Evolutionary conservation across 2,329 filamentous ascomycete species (phyloP).

Genomic region (Cladosporium sp.): DNA sequence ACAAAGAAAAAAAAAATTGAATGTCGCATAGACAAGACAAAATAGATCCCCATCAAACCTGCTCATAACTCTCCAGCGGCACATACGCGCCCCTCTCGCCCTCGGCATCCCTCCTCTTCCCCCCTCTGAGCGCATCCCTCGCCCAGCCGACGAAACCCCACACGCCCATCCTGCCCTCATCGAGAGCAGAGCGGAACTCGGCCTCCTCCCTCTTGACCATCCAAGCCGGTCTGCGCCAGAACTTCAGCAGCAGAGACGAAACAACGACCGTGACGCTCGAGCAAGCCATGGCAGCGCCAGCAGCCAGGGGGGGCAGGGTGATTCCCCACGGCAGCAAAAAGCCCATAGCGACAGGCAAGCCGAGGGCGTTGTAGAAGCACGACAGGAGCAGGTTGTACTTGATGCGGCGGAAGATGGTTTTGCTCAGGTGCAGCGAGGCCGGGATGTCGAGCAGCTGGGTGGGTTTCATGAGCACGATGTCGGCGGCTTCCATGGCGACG

Average conservation of each 20-base stretch:
- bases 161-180: slow-evolving; percentile 11
- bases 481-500: slow-evolving; percentile 95
- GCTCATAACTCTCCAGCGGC: slow-evolving; percentile 38
- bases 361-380: slow-evolving; percentile 86
- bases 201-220: slow-evolving; percentile 49
- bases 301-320: slow-evolving; percentile 88
- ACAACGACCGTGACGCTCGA: slow-evolving; percentile 87
- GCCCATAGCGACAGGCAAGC: slow-evolving; percentile 95
- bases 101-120: slow-evolving; percentile 34
- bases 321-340: slow-evolving; percentile 86
- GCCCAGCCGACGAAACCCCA: slow-evolving; percentile 14
- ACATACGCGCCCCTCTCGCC: slow-evolving; percentile 41
- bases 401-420: slow-evolving; percentile 85
- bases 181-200: slow-evolving; percentile 13
- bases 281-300: slow-evolving; percentile 88
- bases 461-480: slow-evolving; percentile 91
- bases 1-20: neutral
- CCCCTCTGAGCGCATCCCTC: slow-evolving; percentile 23
- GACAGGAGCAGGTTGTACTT: slow-evolving; percentile 92
- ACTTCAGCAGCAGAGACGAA: slow-evolving; percentile 77
- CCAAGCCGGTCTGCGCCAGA: slow-evolving; percentile 81
- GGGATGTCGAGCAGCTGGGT: slow-evolving; percentile 93
- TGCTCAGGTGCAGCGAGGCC: slow-evolving; percentile 74
- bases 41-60: slow-evolving; percentile 26
- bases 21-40: neutral